Conservation (phyloP, 108 stramenopile species). For the Stephanodiscus minutulus region DNA sequence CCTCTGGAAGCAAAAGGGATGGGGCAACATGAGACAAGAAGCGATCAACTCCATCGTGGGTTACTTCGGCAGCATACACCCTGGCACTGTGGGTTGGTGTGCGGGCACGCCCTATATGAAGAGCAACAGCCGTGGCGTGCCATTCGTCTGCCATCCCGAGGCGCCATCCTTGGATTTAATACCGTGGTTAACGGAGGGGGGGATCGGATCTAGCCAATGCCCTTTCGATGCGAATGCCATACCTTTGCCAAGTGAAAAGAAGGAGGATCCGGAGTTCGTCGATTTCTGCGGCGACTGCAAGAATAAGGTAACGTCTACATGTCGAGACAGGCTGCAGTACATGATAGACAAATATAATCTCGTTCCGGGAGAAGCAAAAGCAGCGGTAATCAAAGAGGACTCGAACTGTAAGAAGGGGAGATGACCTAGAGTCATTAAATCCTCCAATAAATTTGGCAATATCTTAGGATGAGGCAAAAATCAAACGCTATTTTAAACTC, state of each 20-base stretch:
- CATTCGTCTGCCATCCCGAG: slow-evolving; percentile 43
- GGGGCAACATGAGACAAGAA: slow-evolving; percentile 73
- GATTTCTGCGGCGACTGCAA: slow-evolving; percentile 21
- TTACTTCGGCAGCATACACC: slow-evolving; percentile 85
- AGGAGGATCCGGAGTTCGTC: slow-evolving; percentile 4
- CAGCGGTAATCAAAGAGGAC: slow-evolving; percentile 19
- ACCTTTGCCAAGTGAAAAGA: neutral
- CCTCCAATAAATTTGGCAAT: neutral
- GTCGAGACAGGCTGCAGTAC: slow-evolving; percentile 15
- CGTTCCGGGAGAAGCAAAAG: slow-evolving; percentile 16
- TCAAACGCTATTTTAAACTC: neutral
- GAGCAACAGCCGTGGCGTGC: slow-evolving; percentile 31
- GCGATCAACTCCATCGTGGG: slow-evolving; percentile 76
- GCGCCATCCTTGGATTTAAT: slow-evolving; percentile 47
- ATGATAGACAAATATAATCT: slow-evolving; percentile 19
- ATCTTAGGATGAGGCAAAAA: no score
- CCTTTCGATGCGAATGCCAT: slow-evolving; percentile 3
- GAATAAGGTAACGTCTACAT: slow-evolving; percentile 5
- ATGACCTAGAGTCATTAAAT: neutral
- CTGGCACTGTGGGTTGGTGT: slow-evolving; percentile 88
- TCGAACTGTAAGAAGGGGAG: slow-evolving; percentile 8
- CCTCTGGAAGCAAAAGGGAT: slow-evolving; percentile 62
- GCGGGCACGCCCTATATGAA: slow-evolving; percentile 64
- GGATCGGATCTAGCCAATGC: slow-evolving; percentile 40
- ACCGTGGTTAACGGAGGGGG: slow-evolving; percentile 46